Base-by-base conservation (phyloP, 306 rosid species). In the Vicia villosa region DNA sequence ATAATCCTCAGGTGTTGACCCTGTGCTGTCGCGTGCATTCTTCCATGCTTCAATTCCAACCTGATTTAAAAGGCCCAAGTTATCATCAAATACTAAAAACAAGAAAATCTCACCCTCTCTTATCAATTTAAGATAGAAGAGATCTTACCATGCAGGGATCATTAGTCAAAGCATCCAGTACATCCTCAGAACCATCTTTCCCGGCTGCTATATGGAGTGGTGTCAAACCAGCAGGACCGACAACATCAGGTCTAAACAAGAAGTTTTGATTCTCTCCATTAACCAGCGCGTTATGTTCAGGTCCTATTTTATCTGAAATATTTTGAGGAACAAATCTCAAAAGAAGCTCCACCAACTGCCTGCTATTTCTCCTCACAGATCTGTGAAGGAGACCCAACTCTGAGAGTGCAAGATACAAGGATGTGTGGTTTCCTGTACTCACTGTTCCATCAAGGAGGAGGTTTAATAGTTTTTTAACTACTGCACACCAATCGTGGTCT, bases 21-120 rank as follows among this genome's bases (percentile, higher is more conserved):
- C 97, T 1, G 91, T 86, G 68, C 80, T 73, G 78, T 92, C 97
- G 38, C 80, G 81, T 6, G 90, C 86, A 72, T 68, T 87, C 76
- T 83, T 86, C 96, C 97, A 92, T 9, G 95, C 97, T 82, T 89
- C 90, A 57, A 89, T 77, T 84, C 97, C 97, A 80, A 87, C 96
- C 97, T 89, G 83, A 34, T 77, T 56, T 40, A 69, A 58, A 49
- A 43, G 34, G 9, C 52, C 52, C 64, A 21, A 41, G 12, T 46
- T 30, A 70, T 55, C 68, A 45, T 74, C 1, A 67, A 71, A 58
- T 28, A 14, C 28, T 63, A 63, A 54, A 60, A 42, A 37, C 24
- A 21, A 56, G 38, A 65, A 40, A 65, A 22, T 32, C 24, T 70
- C 56, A 10, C 9, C 6, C 26, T 50, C 32, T 5, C 32, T 57